phyloP scores from a whole-genome alignment of 805 yeast species.

The Candida yuanshanica region DNA sequence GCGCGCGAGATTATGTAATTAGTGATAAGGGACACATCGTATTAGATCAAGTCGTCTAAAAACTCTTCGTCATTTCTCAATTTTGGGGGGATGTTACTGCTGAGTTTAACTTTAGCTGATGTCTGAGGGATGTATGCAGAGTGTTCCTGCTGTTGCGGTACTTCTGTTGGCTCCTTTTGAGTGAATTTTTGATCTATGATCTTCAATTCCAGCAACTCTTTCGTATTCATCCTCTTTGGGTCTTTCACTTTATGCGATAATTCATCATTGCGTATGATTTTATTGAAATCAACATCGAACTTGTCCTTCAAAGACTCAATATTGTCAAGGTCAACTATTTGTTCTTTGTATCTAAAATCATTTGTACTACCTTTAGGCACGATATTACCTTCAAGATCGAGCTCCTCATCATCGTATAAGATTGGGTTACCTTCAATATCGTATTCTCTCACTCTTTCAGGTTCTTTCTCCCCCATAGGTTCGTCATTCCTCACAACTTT shows the following conservation, averaged over 20 bases:
- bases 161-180: conserved; percentile 1
- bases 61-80: conserved; percentile 19
- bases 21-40: no score
- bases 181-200: conserved; percentile 7
- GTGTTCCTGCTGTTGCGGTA: neutral
- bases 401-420: conserved; percentile 11
- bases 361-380: conserved; percentile 15
- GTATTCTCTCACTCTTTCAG: conserved; percentile 13
- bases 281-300: conserved; percentile 15
- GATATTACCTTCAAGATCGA: conserved; percentile 8
- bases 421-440: conserved; percentile 14
- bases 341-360: conserved; percentile 20
- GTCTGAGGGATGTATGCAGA: neutral
- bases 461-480: conserved; percentile 11
- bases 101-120: neutral
- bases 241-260: conserved; percentile 1
- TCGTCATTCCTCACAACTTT: conserved; percentile 23
- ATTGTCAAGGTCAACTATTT: conserved; percentile 11
- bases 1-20: neutral
- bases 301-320: conserved; percentile 9
- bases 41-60: conserved; percentile 16
- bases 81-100: conserved; percentile 14
- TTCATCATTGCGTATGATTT: conserved; percentile 8
- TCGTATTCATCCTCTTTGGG: conserved; percentile 3
- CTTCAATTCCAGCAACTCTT: conserved; percentile 11